These are phyloP conservation scores for Chlorophyllum brunneum DNA, from an alignment of 768 basidiomycete genomes.

Conservation along the genomic window DNA sequence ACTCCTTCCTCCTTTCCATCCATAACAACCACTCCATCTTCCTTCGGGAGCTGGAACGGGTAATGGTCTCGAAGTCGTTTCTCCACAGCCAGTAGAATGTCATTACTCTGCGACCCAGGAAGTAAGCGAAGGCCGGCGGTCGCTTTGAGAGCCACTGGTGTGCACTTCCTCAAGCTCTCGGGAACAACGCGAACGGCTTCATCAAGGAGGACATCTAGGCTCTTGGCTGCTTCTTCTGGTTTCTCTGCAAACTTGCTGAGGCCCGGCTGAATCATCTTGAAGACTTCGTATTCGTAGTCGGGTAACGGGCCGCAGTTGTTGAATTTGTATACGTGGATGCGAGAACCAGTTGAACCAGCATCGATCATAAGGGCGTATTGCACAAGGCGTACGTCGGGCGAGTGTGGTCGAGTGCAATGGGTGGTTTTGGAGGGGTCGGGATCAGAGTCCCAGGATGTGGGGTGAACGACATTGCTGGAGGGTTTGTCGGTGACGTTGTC, in stretches of 20 bases:
- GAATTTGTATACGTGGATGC: slow-evolving; percentile 99
- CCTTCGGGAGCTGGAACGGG: slow-evolving; percentile 55
- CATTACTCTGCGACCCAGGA: slow-evolving; percentile 54
- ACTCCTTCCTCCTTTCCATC: slow-evolving; percentile 95
- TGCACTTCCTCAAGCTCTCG: slow-evolving; percentile 58
- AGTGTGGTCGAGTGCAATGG: slow-evolving; percentile 60
- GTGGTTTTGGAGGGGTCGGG: slow-evolving; percentile 71
- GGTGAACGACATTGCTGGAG: slow-evolving; percentile 23
- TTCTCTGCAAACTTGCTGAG: slow-evolving; percentile 58
- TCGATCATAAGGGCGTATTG: slow-evolving; percentile 98
- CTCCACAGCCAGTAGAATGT: slow-evolving; percentile 75
- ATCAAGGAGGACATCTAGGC: slow-evolving; percentile 75
- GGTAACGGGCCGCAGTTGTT: slow-evolving; percentile 80
- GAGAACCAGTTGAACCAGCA: slow-evolving; percentile 94
- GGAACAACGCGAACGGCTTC: slow-evolving; percentile 82
- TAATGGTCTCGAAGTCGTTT: slow-evolving; percentile 51
- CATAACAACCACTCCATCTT: slow-evolving; percentile 82
- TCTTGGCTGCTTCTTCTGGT: slow-evolving; percentile 70
- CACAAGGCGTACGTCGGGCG: slow-evolving; percentile 52
- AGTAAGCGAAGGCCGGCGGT: slow-evolving; percentile 83
- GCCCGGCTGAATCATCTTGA: slow-evolving; percentile 78
- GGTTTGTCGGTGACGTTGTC: slow-evolving; percentile 9
- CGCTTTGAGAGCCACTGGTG: slow-evolving; percentile 89
- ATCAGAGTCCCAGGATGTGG: slow-evolving; percentile 67
- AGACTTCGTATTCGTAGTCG: slow-evolving; percentile 89